Percentiles rank a stretch among this genome's conserved stretches.
These are phyloP conservation scores for Parmelia sp. DNA, from an alignment of 495 filamentous ascomycete species.

Conservation along the genomic window DNA sequence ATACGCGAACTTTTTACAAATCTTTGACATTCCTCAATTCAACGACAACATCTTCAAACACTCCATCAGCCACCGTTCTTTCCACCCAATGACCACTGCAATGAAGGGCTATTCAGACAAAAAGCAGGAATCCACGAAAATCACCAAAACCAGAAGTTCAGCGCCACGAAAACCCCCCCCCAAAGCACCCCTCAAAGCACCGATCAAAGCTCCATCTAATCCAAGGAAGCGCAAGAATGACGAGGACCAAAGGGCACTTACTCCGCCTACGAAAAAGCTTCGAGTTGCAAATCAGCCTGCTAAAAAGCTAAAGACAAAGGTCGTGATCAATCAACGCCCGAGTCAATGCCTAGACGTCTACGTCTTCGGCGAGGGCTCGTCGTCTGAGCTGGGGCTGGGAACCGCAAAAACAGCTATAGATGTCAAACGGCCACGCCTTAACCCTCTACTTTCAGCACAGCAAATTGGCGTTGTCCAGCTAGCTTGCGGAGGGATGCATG, in stretches of 20 bases:
- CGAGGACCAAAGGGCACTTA: conserved; percentile 19
- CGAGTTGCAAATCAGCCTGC: conserved; percentile 28
- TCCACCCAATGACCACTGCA: background rate
- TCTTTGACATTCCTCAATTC: background rate
- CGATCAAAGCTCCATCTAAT: conserved; percentile 14
- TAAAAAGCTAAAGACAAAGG: conserved; percentile 27
- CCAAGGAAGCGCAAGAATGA: conserved; percentile 41
- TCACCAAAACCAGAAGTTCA: conserved; percentile 2
- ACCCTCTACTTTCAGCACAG: conserved; percentile 50
- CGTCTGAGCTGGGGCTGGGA: conserved; percentile 62
- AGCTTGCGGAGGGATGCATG: conserved; percentile 61
- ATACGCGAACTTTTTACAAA: conserved; percentile 12
- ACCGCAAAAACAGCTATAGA: conserved; percentile 53
- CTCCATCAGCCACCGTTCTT: background rate
- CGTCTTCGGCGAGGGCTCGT: conserved; percentile 62
- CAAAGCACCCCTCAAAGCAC: conserved; percentile 9
- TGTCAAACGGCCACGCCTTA: conserved; percentile 64
- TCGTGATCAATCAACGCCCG: conserved; percentile 41
- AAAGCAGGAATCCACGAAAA: background rate
- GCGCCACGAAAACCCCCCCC: conserved; percentile 9
- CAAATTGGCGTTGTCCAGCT: conserved; percentile 57
- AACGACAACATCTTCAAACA: background rate
- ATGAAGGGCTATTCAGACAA: background rate
- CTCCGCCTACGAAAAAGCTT: conserved; percentile 12
- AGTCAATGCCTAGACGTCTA: conserved; percentile 52